These are phyloP conservation scores for Solanum virginianum DNA, from an alignment of 257 asterid genomes.

Conservation along the genomic window DNA sequence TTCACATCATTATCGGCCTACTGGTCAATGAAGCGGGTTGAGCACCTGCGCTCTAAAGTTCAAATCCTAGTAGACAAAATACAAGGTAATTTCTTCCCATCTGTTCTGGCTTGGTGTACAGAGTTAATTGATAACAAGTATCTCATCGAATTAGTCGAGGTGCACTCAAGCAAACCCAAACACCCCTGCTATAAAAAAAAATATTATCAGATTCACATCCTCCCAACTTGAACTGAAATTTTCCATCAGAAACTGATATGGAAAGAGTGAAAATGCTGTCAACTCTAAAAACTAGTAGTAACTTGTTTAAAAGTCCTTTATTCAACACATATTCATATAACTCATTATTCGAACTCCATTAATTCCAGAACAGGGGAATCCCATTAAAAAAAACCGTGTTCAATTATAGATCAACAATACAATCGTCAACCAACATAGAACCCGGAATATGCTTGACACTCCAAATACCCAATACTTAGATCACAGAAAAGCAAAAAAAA, in stretches of 20 bases:
- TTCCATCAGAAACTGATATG: background rate
- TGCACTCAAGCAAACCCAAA: background rate
- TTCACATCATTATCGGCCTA: background rate
- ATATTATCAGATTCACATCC: background rate
- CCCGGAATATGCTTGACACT: background rate
- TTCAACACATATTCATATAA: background rate
- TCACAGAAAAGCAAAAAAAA: background rate
- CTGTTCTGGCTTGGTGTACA: background rate
- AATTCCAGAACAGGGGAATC: background rate
- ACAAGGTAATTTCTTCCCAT: background rate
- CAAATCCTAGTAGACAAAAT: background rate
- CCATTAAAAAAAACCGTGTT: background rate
- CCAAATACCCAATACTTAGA: background rate
- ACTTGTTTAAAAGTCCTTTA: background rate
- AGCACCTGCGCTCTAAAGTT: background rate
- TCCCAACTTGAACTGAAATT: background rate
- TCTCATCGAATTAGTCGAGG: background rate
- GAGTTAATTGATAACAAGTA: background rate
- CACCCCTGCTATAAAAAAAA: background rate
- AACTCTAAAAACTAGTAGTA: background rate
- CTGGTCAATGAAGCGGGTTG: background rate
- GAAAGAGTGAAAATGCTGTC: background rate
- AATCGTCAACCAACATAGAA: background rate
- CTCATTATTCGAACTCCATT: background rate
- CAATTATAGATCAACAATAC: background rate